phyloP scores from a whole-genome alignment of 352 stramenopile species.

The Albugo candida region DNA sequence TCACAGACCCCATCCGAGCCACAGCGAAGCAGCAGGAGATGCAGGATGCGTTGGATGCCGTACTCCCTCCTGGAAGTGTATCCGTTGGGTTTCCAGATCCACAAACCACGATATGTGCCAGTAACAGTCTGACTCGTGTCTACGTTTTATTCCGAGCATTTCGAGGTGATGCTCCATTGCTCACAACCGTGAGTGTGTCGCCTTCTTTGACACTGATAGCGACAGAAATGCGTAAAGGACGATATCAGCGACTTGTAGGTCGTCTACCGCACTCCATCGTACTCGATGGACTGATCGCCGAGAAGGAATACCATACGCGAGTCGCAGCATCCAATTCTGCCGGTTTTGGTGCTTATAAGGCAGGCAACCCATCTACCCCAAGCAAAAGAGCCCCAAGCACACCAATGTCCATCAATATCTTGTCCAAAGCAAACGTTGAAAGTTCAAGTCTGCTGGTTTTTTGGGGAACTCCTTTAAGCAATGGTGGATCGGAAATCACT shows the following conservation, averaged over 20 bases:
- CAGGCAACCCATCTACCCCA: constrained; percentile 19
- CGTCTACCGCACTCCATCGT: constrained; percentile 70
- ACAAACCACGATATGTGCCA: constrained; percentile 29
- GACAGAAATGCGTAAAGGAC: constrained; percentile 30
- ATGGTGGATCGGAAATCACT: constrained; percentile 62
- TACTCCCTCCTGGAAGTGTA: constrained; percentile 38
- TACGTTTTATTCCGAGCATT: constrained; percentile 35
- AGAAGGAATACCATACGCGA: constrained; percentile 73
- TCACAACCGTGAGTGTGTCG: constrained; percentile 1
- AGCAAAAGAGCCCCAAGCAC: constrained; percentile 50
- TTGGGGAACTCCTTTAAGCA: constrained; percentile 52
- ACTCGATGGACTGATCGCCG: constrained; percentile 47
- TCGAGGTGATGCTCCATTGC: constrained; percentile 27
- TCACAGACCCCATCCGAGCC: constrained; percentile 21
- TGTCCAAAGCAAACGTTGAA: constrained; percentile 16
- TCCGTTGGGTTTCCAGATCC: constrained; percentile 17
- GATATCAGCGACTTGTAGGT: constrained; percentile 30
- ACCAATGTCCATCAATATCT: constrained; percentile 13
- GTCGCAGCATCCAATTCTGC: constrained; percentile 89
- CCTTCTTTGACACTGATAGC: constrained; percentile 1
- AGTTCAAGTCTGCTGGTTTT: constrained; percentile 34
- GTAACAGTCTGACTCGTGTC: constrained; percentile 12
- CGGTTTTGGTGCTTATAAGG: constrained; percentile 72
- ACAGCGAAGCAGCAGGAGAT: constrained; percentile 19
- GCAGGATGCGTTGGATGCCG: constrained; percentile 26